Conservation (phyloP, 176 grass and related monocot genomes). For the Eremochloa ophiuroides region DNA sequence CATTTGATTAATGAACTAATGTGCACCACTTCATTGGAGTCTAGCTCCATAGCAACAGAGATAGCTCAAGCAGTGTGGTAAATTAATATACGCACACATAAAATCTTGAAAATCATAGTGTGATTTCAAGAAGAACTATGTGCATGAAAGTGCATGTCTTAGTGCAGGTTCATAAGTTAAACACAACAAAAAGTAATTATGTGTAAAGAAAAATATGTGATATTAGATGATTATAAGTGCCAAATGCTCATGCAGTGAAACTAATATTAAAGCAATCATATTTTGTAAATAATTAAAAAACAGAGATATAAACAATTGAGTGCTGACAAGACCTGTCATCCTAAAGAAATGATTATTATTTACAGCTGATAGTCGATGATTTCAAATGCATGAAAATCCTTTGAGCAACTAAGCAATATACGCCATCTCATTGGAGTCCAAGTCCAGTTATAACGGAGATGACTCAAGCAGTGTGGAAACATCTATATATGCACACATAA, state of each 20-base stretch:
- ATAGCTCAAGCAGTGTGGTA: constrained; percentile 64
- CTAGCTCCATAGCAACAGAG: constrained; percentile 31
- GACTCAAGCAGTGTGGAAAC: constrained; percentile 44
- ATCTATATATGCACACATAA: constrained; percentile 40
- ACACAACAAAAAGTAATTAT: not conserved
- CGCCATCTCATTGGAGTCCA: constrained; percentile 46
- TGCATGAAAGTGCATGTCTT: constrained; percentile 28
- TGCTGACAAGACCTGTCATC: not conserved
- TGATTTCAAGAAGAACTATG: constrained; percentile 48
- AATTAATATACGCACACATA: constrained; percentile 44
- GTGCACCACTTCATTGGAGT: constrained; percentile 46
- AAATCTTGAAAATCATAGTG: constrained; percentile 32
- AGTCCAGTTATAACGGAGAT: constrained; percentile 25
- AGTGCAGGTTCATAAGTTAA: not conserved
- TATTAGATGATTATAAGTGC: not conserved
- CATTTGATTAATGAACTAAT: constrained; percentile 1
- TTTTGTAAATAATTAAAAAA: not conserved
- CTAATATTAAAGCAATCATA: not conserved
- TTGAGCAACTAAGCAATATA: constrained; percentile 19
- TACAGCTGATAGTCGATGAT: not conserved
- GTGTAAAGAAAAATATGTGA: not conserved
- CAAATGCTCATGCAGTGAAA: constrained; percentile 15
- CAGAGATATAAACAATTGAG: not conserved
- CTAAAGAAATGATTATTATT: not conserved
- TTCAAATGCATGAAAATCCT: not conserved